Conservation (phyloP, 2,329 filamentous ascomycete genomes). For the Colletotrichum spinosum region DNA sequence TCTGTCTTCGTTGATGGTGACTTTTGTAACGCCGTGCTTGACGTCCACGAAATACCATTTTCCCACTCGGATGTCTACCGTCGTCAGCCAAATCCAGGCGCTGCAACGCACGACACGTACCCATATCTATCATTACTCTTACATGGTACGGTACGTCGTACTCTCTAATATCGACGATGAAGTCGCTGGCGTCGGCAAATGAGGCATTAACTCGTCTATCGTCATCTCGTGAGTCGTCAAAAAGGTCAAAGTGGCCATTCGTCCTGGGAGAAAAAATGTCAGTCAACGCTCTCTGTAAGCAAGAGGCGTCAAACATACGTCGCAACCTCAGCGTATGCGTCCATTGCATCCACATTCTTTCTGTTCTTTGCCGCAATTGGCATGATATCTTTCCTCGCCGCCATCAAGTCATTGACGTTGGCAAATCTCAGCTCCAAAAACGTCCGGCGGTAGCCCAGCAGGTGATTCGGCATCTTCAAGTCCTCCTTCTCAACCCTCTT, state of each 20-base stretch:
- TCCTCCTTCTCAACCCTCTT: slow-evolving; percentile 91
- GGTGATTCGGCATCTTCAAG: slow-evolving; percentile 92
- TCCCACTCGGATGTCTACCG: slow-evolving; percentile 88
- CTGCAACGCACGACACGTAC: slow-evolving; percentile 55
- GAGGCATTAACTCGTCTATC: slow-evolving; percentile 81
- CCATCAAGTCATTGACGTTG: slow-evolving; percentile 87
- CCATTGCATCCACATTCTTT: slow-evolving; percentile 96
- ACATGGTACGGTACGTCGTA: slow-evolving; percentile 99
- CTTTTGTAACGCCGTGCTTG: slow-evolving; percentile 88
- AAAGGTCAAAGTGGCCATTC: slow-evolving; percentile 90
- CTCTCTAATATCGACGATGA: slow-evolving; percentile 97
- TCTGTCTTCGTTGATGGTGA: slow-evolving; percentile 87
- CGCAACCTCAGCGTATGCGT: slow-evolving; percentile 96
- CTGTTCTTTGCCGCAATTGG: slow-evolving; percentile 97
- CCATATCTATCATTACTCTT: slow-evolving; percentile 95
- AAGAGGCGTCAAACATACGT: slow-evolving; percentile 66
- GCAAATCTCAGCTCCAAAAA: slow-evolving; percentile 89
- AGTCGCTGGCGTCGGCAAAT: slow-evolving; percentile 92
- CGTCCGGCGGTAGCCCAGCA: slow-evolving; percentile 88
- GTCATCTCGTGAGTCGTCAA: slow-evolving; percentile 87
- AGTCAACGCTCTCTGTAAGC: slow-evolving; percentile 12
- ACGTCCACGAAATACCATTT: slow-evolving; percentile 98
- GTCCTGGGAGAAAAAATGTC: slow-evolving; percentile 59
- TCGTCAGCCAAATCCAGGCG: slow-evolving; percentile 39
- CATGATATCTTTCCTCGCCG: slow-evolving; percentile 85